A percentile compares a stretch with the other conserved stretches of the same genome.
Evolutionary conservation across 495 filamentous ascomycete species (phyloP).

Genomic region (Penicillium cosmopolitanum): DNA sequence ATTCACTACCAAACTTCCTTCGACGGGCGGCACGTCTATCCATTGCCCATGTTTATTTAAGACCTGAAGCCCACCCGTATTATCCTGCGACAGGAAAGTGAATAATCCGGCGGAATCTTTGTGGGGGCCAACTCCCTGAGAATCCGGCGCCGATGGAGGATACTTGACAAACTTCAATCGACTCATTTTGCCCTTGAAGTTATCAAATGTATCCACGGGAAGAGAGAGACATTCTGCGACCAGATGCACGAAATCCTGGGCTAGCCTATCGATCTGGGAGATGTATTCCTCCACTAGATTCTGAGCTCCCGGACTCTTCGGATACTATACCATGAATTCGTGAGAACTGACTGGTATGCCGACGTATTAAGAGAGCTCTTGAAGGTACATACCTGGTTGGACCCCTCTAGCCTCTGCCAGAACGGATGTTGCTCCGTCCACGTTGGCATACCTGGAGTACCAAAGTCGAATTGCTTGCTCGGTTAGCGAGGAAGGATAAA

Average conservation of each 20-base stretch:
- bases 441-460: conserved; percentile 36
- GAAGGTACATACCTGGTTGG: conserved; percentile 35
- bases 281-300: conserved; percentile 82
- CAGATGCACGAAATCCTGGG: conserved; percentile 72
- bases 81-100: conserved; percentile 59
- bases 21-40: conserved; percentile 52
- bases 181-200: conserved; percentile 86
- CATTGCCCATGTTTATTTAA: conserved; percentile 53
- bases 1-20: conserved; percentile 57
- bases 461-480: conserved; percentile 49
- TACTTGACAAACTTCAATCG: conserved; percentile 95
- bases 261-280: conserved; percentile 66
- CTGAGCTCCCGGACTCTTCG: conserved; percentile 62
- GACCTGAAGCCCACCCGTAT: conserved; percentile 53
- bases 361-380: not conserved
- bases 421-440: conserved; percentile 70
- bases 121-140: conserved; percentile 82
- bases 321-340: conserved; percentile 49
- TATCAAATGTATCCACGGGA: conserved; percentile 70
- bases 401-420: conserved; percentile 59
- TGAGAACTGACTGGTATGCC: not conserved
- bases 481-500: not conserved
- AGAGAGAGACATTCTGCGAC: conserved; percentile 85
- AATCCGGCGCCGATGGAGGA: conserved; percentile 67
- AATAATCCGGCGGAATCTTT: conserved; percentile 79